Evolutionary conservation across 306 rosid genomes (phyloP).

Genomic region (Quercus robur): DNA sequence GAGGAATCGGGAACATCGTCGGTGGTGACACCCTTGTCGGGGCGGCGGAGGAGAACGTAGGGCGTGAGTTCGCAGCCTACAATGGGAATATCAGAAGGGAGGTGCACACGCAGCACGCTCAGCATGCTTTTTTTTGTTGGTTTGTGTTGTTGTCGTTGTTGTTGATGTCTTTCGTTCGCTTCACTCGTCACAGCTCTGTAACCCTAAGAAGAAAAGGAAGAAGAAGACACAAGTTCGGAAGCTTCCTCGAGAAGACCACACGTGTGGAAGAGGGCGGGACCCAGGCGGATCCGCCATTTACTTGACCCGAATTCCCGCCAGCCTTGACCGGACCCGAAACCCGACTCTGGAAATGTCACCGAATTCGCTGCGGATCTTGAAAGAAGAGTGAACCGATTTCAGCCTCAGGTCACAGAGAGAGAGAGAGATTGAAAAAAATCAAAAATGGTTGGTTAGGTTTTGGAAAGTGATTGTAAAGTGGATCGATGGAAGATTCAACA

Average conservation of each 20-base stretch:
- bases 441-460: background rate
- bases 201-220: conserved; percentile 28
- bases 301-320: conserved; percentile 61
- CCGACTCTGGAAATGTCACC: conserved; percentile 30
- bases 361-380: conserved; percentile 42
- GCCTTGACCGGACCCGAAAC: conserved; percentile 39
- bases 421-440: background rate
- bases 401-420: background rate
- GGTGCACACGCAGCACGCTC: conserved; percentile 92
- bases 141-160: background rate
- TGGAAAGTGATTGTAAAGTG: conserved; percentile 21
- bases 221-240: conserved; percentile 16
- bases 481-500: conserved; percentile 26
- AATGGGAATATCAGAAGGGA: conserved; percentile 97
- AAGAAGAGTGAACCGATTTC: background rate
- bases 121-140: conserved; percentile 67
- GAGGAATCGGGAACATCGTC: conserved; percentile 83
- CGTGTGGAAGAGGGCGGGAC: conserved; percentile 42
- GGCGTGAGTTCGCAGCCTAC: conserved; percentile 98
- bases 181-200: conserved; percentile 35
- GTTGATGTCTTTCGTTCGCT: background rate
- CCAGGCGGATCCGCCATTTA: conserved; percentile 94
- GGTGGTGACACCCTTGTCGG: conserved; percentile 43
- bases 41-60: conserved; percentile 80
- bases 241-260: conserved; percentile 25